Base-by-base conservation (phyloP, 202 grass and related monocot species). In the Digitaria exilis region DNA sequence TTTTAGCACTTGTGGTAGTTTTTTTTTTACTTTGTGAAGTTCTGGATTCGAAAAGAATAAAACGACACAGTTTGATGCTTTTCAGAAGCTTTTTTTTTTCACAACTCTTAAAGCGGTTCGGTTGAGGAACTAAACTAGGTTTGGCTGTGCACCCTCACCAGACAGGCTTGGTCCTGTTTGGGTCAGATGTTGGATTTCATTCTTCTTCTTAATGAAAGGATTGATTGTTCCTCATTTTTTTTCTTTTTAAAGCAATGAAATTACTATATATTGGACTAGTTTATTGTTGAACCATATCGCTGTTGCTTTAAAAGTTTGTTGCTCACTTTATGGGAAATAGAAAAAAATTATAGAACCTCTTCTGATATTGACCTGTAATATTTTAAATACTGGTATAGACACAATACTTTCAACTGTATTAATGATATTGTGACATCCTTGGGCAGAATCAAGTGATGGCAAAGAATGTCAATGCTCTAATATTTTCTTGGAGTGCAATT, bases 391-490 rank as follows among this genome's bases (percentile, higher is more conserved):
- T 69, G 19, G 13, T 13, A 60, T 77, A 18, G 30, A 64, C 9
- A 73, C 55, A 14, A 14, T 45, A 19, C 5, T 58, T 87, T 62
- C 22, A 35, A 50, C 45, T 86, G 29, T 35, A 58, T 62, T 75
- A 69, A 48, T 21, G 0, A 44, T 14, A 3, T 19, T 79, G 52
- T 30, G 21, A 60, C n/a, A 24, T 69, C 18, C 8, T 79, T 81
- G 59, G 17, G 11, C 82, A 85, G 85, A 91, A 88, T 39, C 65
- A 82, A 75, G 73, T 50, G 8, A 79, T 88, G 73, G n/a, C 59
- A 37, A 79, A 74, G 39, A 79, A 91, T 42, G 49, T 91, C 16
- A 66, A 84, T 88, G 86, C 82, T 48, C 65, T 83, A 30, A 91
- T 78, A 79, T 43, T 81, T 28, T 81, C 56, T 45, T 80, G 80